Conservation (phyloP, 202 grass and related monocot genomes). For the Setaria italica region DNA sequence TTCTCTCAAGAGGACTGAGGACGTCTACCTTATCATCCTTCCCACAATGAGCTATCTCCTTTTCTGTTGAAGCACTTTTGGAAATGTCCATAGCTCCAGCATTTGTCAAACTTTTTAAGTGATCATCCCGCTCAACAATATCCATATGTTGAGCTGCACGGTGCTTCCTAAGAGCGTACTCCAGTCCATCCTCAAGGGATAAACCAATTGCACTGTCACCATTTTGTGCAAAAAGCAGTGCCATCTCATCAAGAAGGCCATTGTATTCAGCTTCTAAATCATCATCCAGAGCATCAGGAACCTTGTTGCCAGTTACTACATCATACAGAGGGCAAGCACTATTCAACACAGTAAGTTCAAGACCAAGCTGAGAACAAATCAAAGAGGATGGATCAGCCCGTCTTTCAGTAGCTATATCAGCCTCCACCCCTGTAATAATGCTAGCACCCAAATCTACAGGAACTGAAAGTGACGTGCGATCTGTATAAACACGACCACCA, state of each 20-base stretch:
- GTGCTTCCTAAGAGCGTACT: conserved; percentile 87
- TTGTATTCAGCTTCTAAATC: conserved; percentile 90
- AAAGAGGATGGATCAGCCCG: conserved; percentile 93
- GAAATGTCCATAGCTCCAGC: conserved; percentile 53
- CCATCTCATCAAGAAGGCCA: conserved; percentile 93
- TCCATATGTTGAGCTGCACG: conserved; percentile 55
- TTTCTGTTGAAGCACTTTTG: conserved; percentile 50
- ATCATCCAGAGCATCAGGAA: conserved; percentile 83
- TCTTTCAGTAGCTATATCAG: conserved; percentile 96
- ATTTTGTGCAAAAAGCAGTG: conserved; percentile 85
- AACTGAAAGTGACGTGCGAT: conserved; percentile 86
- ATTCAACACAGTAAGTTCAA: conserved; percentile 89
- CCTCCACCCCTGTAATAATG: conserved; percentile 97
- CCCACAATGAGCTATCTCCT: conserved; percentile 49
- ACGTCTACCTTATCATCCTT: conserved; percentile 59
- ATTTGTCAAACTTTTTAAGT: conserved; percentile 49
- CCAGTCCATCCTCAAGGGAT: conserved; percentile 92
- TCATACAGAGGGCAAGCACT: conserved; percentile 99
- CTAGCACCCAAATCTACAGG: conserved; percentile 99
- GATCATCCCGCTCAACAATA: conserved; percentile 51
- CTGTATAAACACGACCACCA: conserved; percentile 94
- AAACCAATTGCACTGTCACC: conserved; percentile 82
- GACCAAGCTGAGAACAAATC: conserved; percentile 93
- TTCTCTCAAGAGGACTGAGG: conserved; percentile 85
- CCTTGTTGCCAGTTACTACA: conserved; percentile 76